Conservation (phyloP, 805 yeast genomes). For the Yamadazyma paraphyllophila region DNA sequence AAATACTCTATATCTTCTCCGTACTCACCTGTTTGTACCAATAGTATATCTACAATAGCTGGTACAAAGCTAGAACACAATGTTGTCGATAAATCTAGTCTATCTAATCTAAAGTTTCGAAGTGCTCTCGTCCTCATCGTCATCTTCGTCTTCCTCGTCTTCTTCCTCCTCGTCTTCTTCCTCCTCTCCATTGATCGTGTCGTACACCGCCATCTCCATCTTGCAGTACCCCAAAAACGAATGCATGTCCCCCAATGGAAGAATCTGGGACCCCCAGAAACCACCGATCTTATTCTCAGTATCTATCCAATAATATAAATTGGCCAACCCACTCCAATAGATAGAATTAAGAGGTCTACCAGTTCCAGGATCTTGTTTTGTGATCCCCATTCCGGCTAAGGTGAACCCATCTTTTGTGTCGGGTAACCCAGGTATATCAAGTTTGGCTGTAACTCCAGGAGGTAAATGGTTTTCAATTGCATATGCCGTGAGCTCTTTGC, state of each 20-base stretch:
- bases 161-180: slow-evolving; percentile 16
- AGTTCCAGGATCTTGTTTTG: slow-evolving; percentile 22
- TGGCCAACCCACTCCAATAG: slow-evolving; percentile 42
- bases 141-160: slow-evolving; percentile 12
- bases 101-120: neutral
- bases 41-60: no score
- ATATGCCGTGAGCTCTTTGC: slow-evolving; percentile 26
- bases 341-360: slow-evolving; percentile 36
- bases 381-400: slow-evolving; percentile 34
- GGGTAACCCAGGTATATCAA: slow-evolving; percentile 17
- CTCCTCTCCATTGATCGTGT: slow-evolving; percentile 15
- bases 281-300: slow-evolving; percentile 37
- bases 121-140: slow-evolving; percentile 3
- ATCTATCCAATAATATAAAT: slow-evolving; percentile 41
- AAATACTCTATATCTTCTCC: neutral
- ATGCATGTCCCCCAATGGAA: slow-evolving; percentile 31
- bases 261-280: slow-evolving; percentile 37
- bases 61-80: no score
- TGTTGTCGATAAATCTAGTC: no score
- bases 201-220: slow-evolving; percentile 28
- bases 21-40: neutral
- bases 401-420: slow-evolving; percentile 29
- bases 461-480: slow-evolving; percentile 37
- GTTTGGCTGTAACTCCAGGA: slow-evolving; percentile 18
- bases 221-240: slow-evolving; percentile 18